Evolutionary conservation across 2,329 filamentous ascomycete species (phyloP).

Genomic region (Talaromyces sp.): DNA sequence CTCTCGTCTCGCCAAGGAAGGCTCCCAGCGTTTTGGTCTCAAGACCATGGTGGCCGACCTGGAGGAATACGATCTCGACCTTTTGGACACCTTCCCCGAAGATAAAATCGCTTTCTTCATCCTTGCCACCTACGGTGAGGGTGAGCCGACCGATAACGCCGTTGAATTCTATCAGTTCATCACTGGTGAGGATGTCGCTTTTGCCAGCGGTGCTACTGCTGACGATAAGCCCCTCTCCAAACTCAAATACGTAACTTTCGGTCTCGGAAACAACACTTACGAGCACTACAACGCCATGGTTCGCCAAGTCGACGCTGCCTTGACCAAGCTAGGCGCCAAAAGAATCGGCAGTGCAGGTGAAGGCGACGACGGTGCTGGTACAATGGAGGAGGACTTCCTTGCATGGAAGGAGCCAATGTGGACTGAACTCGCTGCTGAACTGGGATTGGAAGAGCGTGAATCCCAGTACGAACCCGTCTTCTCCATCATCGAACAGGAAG

Average conservation of each 20-base stretch:
- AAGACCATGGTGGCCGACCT: constrained; percentile 98
- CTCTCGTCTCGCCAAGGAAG: constrained; percentile 92
- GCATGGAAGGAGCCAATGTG: constrained; percentile 99
- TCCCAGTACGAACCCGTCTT: constrained; percentile 94
- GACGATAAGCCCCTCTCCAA: constrained; percentile 72
- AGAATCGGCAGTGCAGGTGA: constrained; percentile 86
- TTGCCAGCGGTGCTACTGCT: constrained; percentile 63
- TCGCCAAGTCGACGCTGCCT: constrained; percentile 76
- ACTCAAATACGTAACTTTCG: constrained; percentile 91
- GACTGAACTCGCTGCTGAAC: constrained; percentile 74
- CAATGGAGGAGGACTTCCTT: constrained; percentile 99
- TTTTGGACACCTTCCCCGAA: constrained; percentile 78
- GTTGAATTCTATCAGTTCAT: constrained; percentile 99
- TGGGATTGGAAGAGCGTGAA: constrained; percentile 91
- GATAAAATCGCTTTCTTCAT: constrained; percentile 96
- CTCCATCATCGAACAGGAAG: constrained; percentile 71
- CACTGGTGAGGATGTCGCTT: constrained; percentile 73
- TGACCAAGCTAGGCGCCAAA: constrained; percentile 77
- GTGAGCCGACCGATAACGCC: constrained; percentile 96
- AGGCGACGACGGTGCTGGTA: constrained; percentile 95
- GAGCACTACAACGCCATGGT: constrained; percentile 99
- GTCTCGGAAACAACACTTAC: constrained; percentile 98
- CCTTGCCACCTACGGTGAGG: constrained; percentile 94
- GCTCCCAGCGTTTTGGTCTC: constrained; percentile 89
- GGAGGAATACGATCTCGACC: constrained; percentile 97